Conservation (phyloP, 768 basidiomycete species). For the Mycena galericulata region DNA sequence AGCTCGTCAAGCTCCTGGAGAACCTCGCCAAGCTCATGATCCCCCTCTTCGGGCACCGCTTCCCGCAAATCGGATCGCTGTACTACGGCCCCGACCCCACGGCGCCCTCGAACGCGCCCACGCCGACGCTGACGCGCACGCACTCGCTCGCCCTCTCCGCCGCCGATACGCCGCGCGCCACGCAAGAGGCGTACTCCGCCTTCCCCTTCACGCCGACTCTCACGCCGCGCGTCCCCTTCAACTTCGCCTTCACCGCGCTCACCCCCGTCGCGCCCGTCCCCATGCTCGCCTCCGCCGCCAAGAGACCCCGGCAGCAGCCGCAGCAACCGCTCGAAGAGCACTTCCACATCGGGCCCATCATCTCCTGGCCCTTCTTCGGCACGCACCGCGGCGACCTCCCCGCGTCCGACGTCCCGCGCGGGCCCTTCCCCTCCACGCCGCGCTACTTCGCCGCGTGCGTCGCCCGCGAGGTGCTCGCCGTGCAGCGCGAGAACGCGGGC, state of each 20-base stretch:
- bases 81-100: conserved; percentile 67
- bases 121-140: conserved; percentile 52
- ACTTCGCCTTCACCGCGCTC: conserved; percentile 37
- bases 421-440: conserved; percentile 75
- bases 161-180: conserved; percentile 50
- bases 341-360: conserved; percentile 81
- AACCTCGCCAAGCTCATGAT: conserved; percentile 78
- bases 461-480: conserved; percentile 78
- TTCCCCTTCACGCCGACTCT: conserved; percentile 60
- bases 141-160: conserved; percentile 41
- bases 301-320: too few relatives aligned
- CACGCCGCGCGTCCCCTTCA: conserved; percentile 45
- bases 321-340: too few relatives aligned
- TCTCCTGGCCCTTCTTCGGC: conserved; percentile 94
- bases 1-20: conserved; percentile 72
- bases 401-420: conserved; percentile 81
- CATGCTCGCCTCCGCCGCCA: conserved; percentile 42
- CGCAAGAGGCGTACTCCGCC: conserved; percentile 68
- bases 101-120: conserved; percentile 58
- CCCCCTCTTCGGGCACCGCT: conserved; percentile 82
- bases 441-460: conserved; percentile 76
- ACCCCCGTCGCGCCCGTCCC: conserved; percentile 43
- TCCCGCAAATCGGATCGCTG: conserved; percentile 80
- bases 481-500: conserved; percentile 83
- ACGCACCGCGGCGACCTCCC: conserved; percentile 82